Evolutionary conservation across 495 filamentous ascomycete species (phyloP), one percentile per base, ranked within the genome.

Genomic region (Penicillium cataractarum): DNA sequence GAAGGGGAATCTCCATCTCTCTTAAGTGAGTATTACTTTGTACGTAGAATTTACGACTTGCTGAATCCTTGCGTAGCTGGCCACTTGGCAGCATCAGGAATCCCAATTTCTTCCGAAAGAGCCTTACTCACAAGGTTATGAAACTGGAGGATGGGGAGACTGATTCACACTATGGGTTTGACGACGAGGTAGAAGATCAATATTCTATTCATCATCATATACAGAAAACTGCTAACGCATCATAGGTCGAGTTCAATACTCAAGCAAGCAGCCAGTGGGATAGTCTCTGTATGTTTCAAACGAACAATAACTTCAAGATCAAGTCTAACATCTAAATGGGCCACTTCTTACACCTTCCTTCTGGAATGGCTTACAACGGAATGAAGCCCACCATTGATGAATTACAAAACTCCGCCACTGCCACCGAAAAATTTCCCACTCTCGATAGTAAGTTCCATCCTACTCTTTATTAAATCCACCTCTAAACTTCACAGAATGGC

Each of bases 311-410:
- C 19, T 5, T 6, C 31, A 39, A 2, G 15, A 46, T 6, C 3
- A 31, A 15, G 40, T 22, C 63, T 62, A 50, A 64, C 6, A 2
- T 10, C 19, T 17, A 17, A 6, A 24, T 13, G 71, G 71, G 65
- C 24, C 66, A 73, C 35, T 66, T 71, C 49, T 69, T 79, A 55
- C 82, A 83, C 62, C 76, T 80, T 40, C 71, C 75, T 1, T 75
- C 79, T 2, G 77, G 75, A 13, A 64, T 69, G 22, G 76, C 82
- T 17, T 89, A 89, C 67, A 90, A 90, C 67, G 83, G 82, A 40
- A 48, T 55, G 10, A 65, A 61, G 12, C 68, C 68, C 13, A 64
- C 68, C 6, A 6, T 42, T 21, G 6, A 46, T 65, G 7, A 48
- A 64, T 15, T 33, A 46, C 19, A 63, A 69, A 8, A 26, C 64